Conservation (phyloP, 108 stramenopile genomes). For the Bacterosira constricta region DNA sequence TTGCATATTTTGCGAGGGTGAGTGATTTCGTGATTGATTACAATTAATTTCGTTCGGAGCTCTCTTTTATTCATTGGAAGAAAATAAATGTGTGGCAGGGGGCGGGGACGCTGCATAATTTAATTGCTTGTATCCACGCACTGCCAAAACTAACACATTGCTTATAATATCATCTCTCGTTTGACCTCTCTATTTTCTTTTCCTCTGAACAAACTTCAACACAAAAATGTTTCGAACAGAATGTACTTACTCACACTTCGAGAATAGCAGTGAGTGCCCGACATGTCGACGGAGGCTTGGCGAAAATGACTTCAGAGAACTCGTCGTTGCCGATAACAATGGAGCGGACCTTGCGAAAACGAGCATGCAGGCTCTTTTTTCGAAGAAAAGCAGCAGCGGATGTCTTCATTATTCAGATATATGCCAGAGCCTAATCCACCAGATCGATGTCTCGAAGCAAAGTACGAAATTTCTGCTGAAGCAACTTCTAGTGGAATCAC, state of each 20-base stretch:
- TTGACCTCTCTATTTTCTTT: background rate
- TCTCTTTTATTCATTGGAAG: background rate
- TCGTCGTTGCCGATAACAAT: slow-evolving; percentile 64
- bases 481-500: slow-evolving; percentile 65
- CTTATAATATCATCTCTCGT: no score
- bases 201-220: background rate
- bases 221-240: slow-evolving; percentile 37
- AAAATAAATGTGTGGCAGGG: no score
- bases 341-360: slow-evolving; percentile 50
- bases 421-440: slow-evolving; percentile 47
- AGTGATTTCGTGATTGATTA: background rate
- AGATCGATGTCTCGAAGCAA: slow-evolving; percentile 53
- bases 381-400: slow-evolving; percentile 45
- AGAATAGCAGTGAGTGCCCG: slow-evolving; percentile 64
- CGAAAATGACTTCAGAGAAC: slow-evolving; percentile 75
- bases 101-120: no score
- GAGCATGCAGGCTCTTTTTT: slow-evolving; percentile 49
- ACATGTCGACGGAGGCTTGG: slow-evolving; percentile 55
- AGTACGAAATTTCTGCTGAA: slow-evolving; percentile 69
- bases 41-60: background rate
- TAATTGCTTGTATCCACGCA: no score
- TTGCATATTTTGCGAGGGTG: slow-evolving; percentile 84
- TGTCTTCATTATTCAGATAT: slow-evolving; percentile 45
- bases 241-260: slow-evolving; percentile 81
- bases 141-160: no score